These are phyloP conservation scores for Yamadazyma spencermartinsiae DNA, from an alignment of 1,139 yeast species.

Conservation along the genomic window DNA sequence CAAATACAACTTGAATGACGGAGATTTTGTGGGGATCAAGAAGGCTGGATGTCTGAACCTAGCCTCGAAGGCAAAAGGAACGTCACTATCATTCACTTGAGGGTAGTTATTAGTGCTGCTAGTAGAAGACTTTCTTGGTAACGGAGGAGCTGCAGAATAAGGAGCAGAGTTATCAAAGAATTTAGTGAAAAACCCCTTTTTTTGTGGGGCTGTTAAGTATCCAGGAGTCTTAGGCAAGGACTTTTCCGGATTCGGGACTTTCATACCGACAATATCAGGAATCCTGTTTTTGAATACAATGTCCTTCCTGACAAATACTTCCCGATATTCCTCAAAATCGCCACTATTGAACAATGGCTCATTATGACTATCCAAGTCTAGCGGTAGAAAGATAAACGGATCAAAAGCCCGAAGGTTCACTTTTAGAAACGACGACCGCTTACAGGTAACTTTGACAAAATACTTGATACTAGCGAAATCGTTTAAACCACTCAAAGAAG, in stretches of 20 bases:
- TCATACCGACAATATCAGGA: slow-evolving; percentile 48
- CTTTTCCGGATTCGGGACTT: slow-evolving; percentile 20
- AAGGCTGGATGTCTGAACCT: slow-evolving; percentile 49
- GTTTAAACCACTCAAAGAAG: slow-evolving; percentile 49
- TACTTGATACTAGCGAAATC: slow-evolving; percentile 50
- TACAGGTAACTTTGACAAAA: slow-evolving; percentile 61
- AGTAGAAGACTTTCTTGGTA: slow-evolving; percentile 1
- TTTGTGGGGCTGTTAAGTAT: slow-evolving; percentile 13
- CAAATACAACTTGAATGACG: slow-evolving; percentile 40
- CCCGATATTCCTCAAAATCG: slow-evolving; percentile 33
- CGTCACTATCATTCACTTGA: slow-evolving; percentile 34
- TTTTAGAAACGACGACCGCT: slow-evolving; percentile 53
- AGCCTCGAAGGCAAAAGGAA: slow-evolving; percentile 47
- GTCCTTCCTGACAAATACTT: slow-evolving; percentile 43
- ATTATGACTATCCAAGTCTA: slow-evolving; percentile 38
- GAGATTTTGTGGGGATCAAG: slow-evolving; percentile 41
- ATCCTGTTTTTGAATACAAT: slow-evolving; percentile 37
- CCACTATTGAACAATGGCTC: slow-evolving; percentile 19
- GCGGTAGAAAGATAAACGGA: slow-evolving; percentile 56
- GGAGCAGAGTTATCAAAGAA: slow-evolving; percentile 16
- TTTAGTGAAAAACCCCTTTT: slow-evolving; percentile 24
- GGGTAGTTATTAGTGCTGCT: slow-evolving; percentile 16
- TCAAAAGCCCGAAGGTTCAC: slow-evolving; percentile 48
- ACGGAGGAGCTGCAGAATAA: slow-evolving; percentile 5
- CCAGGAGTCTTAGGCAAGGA: slow-evolving; percentile 22